These are phyloP conservation scores for Pseudoneurospora amorphoporcata DNA, from an alignment of 495 filamentous ascomycete genomes.

Conservation along the genomic window DNA sequence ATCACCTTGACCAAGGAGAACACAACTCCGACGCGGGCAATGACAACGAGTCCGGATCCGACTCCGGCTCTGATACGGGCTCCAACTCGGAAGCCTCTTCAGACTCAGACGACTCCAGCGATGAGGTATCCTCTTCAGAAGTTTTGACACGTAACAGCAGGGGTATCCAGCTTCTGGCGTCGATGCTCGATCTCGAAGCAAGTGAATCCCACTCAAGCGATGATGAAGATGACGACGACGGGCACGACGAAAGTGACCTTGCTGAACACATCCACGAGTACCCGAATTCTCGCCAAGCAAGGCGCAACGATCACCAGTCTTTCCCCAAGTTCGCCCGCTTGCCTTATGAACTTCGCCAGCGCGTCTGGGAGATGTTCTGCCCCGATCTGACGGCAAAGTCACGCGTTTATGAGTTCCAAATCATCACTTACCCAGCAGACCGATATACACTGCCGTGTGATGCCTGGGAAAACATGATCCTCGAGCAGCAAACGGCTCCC, in stretches of 20 bases:
- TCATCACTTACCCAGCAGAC: not conserved
- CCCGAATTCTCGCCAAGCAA: not conserved
- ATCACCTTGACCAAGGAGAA: not conserved
- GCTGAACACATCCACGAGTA: not conserved
- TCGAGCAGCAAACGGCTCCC: slow-evolving; percentile 20
- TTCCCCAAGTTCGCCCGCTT: slow-evolving; percentile 31
- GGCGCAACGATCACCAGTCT: slow-evolving; percentile 6
- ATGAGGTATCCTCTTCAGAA: not conserved
- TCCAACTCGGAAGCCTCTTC: not conserved
- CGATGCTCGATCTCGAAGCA: slow-evolving; percentile 21
- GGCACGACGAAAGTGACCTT: not conserved
- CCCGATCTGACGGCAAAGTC: slow-evolving; percentile 20
- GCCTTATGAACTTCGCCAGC: slow-evolving; percentile 29
- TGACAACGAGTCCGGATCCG: slow-evolving; percentile 1
- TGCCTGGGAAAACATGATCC: slow-evolving; percentile 5
- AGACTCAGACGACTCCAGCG: slow-evolving; percentile 5
- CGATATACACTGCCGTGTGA: not conserved
- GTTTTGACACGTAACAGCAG: not conserved
- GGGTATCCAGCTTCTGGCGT: not conserved
- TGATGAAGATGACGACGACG: not conserved
- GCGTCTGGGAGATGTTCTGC: slow-evolving; percentile 32
- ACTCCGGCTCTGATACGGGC: not conserved
- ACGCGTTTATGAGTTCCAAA: slow-evolving; percentile 16
- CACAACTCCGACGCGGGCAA: not conserved
- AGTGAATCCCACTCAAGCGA: slow-evolving; percentile 18